Evolutionary conservation across 192 early-diverging fungal genomes (phyloP), one percentile per base, ranked within the genome.

Genomic region (Podila epigama): DNA sequence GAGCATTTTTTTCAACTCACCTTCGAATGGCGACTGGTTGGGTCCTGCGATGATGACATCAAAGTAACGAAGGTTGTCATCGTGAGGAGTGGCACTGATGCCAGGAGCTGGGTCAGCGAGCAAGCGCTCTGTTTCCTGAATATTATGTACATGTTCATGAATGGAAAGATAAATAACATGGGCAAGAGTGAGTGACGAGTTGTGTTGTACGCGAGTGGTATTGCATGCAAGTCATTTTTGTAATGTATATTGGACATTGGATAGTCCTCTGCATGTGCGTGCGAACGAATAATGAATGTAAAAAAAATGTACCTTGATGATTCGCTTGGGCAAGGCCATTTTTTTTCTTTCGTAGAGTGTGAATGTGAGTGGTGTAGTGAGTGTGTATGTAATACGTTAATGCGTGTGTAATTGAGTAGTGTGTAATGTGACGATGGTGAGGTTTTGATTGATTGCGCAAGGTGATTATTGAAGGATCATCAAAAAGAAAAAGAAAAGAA

Each of bases 11-110:
- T n/a, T n/a, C n/a, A n/a, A n/a, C n/a, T n/a, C n/a, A 95, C 96
- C 96, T 91, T 95, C 92, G 82, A 95, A 99, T n/a, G 97, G 96
- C 20, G 95, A 97, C 79, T 92, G 89, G 29, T 81, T 71, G 20
- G 97, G 97, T 29, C 97, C 97, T 27, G 89, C 85, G 69, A 99
- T 96, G 48, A 92, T 82, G 51, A 97, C 97, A 84, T 95, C 92
- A 87, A 99, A 99, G 81, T 99, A 97, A 50, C 97, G 93, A 68
- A 99, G 87, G 77, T 98, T 99, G 70, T 94, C 94, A 37, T 97
- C 95, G 60, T 96, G 93, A 42, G 94, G 91, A 18, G 78, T 86
- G 20, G 96, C 97, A 33, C 82, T 86, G 66, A 99, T 98, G 36
- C 95, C 97, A 15, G 97, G 97, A 40, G 91, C 95, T 16, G 97